phyloP scores from a whole-genome alignment of 768 basidiomycete species.

The Russula olivacea region DNA sequence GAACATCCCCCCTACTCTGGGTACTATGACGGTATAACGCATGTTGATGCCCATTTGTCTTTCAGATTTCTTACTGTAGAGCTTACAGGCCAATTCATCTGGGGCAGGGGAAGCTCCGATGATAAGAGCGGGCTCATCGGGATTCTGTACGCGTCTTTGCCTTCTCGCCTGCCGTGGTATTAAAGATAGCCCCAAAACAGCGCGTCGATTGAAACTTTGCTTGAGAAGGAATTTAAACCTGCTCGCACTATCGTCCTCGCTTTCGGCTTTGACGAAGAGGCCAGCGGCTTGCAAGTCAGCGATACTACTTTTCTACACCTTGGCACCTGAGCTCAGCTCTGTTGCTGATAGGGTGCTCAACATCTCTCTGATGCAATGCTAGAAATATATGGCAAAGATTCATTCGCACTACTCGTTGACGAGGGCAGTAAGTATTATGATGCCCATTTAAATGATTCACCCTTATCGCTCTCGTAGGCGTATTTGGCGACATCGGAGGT shows the following conservation, averaged over 20 bases:
- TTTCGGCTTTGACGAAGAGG: slow-evolving; percentile 42
- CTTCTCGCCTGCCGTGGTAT: not conserved
- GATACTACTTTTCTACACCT: not conserved
- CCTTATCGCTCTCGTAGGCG: slow-evolving; percentile 34
- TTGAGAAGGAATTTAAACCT: slow-evolving; percentile 37
- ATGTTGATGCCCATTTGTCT: not conserved
- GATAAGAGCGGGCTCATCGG: slow-evolving; percentile 35
- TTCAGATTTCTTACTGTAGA: not conserved
- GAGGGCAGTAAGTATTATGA: slow-evolving; percentile 60
- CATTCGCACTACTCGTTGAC: slow-evolving; percentile 76
- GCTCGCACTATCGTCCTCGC: slow-evolving; percentile 30
- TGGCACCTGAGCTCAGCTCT: not conserved
- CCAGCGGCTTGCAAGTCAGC: slow-evolving; percentile 27
- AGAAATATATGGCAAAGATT: slow-evolving; percentile 59
- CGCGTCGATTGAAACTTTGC: slow-evolving; percentile 37
- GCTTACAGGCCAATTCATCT: slow-evolving; percentile 28
- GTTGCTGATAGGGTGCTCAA: slow-evolving; percentile 45
- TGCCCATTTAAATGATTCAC: not conserved
- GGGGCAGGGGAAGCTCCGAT: slow-evolving; percentile 35
- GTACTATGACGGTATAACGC: slow-evolving; percentile 44
- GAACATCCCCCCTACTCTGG: slow-evolving; percentile 60
- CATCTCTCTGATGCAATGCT: slow-evolving; percentile 45
- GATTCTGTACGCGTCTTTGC: slow-evolving; percentile 27
- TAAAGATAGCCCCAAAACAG: slow-evolving; percentile 19
- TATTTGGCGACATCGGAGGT: slow-evolving; percentile 47